Evolutionary conservation across 2,329 filamentous ascomycete genomes (phyloP).

Genomic region (Chaetothyriales sp.): DNA sequence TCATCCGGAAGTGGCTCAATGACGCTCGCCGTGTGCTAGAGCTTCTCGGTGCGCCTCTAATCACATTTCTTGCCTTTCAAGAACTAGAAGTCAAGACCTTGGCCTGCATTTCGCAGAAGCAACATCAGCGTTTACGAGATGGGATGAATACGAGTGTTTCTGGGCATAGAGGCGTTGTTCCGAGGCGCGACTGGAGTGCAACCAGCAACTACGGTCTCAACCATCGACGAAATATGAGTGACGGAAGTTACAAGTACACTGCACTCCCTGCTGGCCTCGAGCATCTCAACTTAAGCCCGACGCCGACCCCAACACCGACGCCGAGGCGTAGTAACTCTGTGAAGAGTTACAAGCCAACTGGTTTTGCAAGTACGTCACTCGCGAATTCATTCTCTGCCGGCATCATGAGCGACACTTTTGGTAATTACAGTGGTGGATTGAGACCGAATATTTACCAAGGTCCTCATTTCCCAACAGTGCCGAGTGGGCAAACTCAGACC

Average conservation of each 20-base stretch:
- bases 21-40: conserved; percentile 37
- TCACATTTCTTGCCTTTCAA: conserved; percentile 28
- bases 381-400: neutral
- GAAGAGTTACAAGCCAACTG: neutral
- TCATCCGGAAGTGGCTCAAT: conserved; percentile 36
- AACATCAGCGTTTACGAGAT: neutral
- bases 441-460: neutral
- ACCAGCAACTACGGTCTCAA: neutral
- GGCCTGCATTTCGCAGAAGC: conserved; percentile 3
- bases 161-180: neutral
- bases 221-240: neutral
- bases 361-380: neutral
- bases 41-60: conserved; percentile 32
- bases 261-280: neutral
- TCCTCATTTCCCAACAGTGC: neutral
- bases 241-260: neutral
- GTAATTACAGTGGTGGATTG: neutral
- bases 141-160: neutral
- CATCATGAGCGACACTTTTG: neutral
- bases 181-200: neutral
- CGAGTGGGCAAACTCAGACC: neutral
- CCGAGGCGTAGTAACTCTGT: neutral
- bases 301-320: neutral
- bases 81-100: conserved; percentile 24
- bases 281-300: neutral